These are phyloP conservation scores for Lathyrus aphaca DNA, from an alignment of 306 rosid genomes.

Conservation along the genomic window DNA sequence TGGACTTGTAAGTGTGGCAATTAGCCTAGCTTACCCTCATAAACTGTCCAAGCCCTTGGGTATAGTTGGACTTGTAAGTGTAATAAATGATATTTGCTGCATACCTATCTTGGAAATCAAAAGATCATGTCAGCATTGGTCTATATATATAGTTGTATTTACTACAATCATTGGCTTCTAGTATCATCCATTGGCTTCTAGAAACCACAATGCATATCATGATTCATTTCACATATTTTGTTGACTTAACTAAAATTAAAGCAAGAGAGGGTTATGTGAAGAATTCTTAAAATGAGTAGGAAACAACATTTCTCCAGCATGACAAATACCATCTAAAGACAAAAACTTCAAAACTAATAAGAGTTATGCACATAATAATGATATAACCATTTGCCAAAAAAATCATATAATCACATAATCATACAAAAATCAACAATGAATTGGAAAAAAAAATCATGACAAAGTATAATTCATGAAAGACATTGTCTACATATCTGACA, in stretches of 20 bases:
- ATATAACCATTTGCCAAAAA: not conserved
- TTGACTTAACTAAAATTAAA: not conserved
- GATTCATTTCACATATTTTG: constrained; percentile 16
- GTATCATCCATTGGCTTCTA: no score
- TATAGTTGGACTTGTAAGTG: no score
- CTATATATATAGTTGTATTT: no score
- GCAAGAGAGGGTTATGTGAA: not conserved
- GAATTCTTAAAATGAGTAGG: not conserved
- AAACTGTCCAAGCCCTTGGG: no score
- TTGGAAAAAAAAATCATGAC: not conserved
- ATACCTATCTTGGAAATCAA: no score
- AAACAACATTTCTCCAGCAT: not conserved
- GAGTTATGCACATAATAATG: not conserved
- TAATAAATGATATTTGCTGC: no score
- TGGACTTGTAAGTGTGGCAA: no score
- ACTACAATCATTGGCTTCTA: no score
- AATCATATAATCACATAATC: not conserved
- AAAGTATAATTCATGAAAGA: not conserved
- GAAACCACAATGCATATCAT: constrained; percentile 1
- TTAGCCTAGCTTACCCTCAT: no score
- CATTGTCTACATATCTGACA: constrained; percentile 46
- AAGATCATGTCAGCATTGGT: no score
- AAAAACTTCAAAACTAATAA: not conserved
- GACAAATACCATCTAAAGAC: not conserved
- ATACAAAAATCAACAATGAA: constrained; percentile 17